Conservation (phyloP, 257 asterid species). For the Cruciata laevipes region DNA sequence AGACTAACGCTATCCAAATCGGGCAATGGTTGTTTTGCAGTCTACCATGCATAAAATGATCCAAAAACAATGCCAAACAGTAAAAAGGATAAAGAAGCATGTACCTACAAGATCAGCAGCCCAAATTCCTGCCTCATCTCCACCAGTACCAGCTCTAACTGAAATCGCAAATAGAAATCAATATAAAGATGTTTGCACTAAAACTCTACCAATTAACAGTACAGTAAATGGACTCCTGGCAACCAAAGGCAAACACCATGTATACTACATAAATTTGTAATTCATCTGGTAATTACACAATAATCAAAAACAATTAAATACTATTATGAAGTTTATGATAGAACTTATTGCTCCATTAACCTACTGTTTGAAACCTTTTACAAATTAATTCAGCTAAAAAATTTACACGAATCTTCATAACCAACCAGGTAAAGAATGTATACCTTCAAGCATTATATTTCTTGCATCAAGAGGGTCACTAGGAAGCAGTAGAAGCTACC, state of each 20-base stretch:
- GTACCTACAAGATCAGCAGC: conserved; percentile 99
- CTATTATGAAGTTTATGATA: neutral
- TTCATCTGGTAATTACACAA: neutral
- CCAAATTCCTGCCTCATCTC: conserved; percentile 99
- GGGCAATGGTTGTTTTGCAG: neutral
- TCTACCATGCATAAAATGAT: no score
- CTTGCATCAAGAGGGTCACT: conserved; percentile 92
- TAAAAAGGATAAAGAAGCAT: conserved; percentile 41
- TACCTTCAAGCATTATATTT: conserved; percentile 98
- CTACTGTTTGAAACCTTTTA: neutral
- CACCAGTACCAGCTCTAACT: conserved; percentile 99
- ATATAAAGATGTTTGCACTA: neutral
- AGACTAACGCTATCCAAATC: neutral
- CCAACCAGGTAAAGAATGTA: conserved; percentile 11
- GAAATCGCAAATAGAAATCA: conserved; percentile 16
- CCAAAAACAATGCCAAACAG: no score
- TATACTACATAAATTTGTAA: neutral
- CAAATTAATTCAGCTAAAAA: neutral
- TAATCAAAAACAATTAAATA: no score
- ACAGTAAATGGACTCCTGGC: neutral
- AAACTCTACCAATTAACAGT: neutral
- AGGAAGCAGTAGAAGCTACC: conserved; percentile 78
- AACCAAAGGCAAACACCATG: neutral
- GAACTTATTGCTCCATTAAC: neutral
- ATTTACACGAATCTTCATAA: no score